Percentiles rank a stretch among this genome's conserved stretches.
phyloP scores from a whole-genome alignment of 306 rosid genomes.

The Quercus aquifolioides region DNA sequence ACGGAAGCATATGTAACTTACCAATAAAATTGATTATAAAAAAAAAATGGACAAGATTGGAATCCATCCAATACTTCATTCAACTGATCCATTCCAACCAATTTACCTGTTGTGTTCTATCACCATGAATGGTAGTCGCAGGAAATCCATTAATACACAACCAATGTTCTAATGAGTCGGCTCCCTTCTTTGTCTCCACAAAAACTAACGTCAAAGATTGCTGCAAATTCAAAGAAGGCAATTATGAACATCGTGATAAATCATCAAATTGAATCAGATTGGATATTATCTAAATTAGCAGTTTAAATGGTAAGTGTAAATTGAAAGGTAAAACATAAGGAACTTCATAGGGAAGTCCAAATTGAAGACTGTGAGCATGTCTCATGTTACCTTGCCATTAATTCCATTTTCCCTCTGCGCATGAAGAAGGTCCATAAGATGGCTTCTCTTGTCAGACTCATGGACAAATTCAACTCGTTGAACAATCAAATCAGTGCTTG shows the following conservation, averaged over 20 bases:
- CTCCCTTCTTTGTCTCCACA: constrained; percentile 99
- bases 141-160: constrained; percentile 82
- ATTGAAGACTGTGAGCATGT: neutral
- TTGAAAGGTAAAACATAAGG: neutral
- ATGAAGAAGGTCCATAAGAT: constrained; percentile 95
- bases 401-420: constrained; percentile 83
- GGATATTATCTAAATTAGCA: neutral
- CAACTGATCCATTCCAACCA: constrained; percentile 3
- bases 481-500: constrained; percentile 89
- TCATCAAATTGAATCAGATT: neutral
- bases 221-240: constrained; percentile 42
- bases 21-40: neutral
- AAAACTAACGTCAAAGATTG: constrained; percentile 90
- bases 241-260: constrained; percentile 10
- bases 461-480: constrained; percentile 95
- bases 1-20: neutral
- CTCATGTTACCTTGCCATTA: constrained; percentile 62
- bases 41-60: neutral
- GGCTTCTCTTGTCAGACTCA: constrained; percentile 92
- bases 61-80: constrained; percentile 1
- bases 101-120: constrained; percentile 87
- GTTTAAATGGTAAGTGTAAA: neutral
- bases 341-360: constrained; percentile 4
- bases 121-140: constrained; percentile 95
- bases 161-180: constrained; percentile 92